Percentiles rank a stretch among this genome's conserved stretches.
These are phyloP conservation scores for Laetiporus sulphureus DNA, from an alignment of 1,284 basidiomycete genomes.

Conservation along the genomic window DNA sequence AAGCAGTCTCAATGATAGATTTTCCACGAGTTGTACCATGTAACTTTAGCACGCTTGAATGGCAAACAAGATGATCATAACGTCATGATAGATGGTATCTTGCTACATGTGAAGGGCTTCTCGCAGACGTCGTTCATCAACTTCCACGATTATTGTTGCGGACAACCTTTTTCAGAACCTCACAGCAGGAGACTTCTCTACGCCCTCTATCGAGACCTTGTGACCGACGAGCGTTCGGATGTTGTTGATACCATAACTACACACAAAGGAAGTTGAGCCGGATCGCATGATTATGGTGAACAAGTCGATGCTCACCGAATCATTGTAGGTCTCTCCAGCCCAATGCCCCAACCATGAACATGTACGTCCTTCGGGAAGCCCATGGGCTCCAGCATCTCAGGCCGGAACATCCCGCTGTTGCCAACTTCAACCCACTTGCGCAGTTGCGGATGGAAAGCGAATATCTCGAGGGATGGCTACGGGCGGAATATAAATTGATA, in stretches of 20 bases:
- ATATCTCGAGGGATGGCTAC: slow-evolving; percentile 97
- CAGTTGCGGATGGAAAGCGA: slow-evolving; percentile 94
- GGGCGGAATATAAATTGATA: neutral
- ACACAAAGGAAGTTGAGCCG: slow-evolving; percentile 7
- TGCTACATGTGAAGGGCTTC: too few species aligned
- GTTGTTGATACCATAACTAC: slow-evolving; percentile 85
- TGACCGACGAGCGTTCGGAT: slow-evolving; percentile 97
- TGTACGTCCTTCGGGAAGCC: slow-evolving; percentile 96
- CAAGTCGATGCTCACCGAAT: slow-evolving; percentile 63
- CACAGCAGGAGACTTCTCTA: slow-evolving; percentile 87
- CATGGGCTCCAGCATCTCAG: slow-evolving; percentile 99
- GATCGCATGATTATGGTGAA: too few species aligned
- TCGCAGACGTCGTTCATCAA: too few species aligned
- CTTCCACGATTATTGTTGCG: too few species aligned
- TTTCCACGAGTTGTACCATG: too few species aligned
- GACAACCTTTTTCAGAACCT: slow-evolving; percentile 51
- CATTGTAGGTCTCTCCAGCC: slow-evolving; percentile 98
- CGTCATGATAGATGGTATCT: too few species aligned
- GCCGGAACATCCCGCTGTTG: slow-evolving; percentile 98
- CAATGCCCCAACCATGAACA: slow-evolving; percentile 96
- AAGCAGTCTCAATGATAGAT: too few species aligned
- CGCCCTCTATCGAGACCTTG: slow-evolving; percentile 87
- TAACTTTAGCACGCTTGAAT: too few species aligned
- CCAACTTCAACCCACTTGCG: slow-evolving; percentile 96
- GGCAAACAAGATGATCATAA: too few species aligned